These are phyloP conservation scores for Ceratocystis ficicola DNA, from an alignment of 2,329 filamentous ascomycete species.

Conservation along the genomic window DNA sequence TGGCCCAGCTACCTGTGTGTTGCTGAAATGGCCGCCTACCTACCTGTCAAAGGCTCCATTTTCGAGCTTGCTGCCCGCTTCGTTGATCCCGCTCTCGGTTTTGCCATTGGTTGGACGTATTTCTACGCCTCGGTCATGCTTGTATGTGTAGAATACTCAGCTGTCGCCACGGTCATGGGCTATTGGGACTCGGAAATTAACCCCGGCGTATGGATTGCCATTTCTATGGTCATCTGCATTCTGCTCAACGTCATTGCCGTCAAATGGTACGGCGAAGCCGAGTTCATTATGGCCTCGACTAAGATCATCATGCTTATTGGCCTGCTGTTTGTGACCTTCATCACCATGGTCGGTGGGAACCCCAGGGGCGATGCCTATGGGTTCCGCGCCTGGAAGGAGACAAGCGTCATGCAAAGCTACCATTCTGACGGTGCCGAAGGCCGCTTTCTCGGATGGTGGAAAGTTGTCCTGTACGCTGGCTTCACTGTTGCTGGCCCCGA, in stretches of 20 bases:
- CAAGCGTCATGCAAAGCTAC: conserved; percentile 30
- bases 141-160: conserved; percentile 36
- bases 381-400: conserved; percentile 45
- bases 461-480: conserved; percentile 50
- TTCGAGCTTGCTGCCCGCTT: conserved; percentile 44
- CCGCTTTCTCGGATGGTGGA: conserved; percentile 46
- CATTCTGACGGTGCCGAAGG: conserved; percentile 40
- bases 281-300: conserved; percentile 45
- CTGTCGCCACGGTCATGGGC: conserved; percentile 35
- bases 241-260: conserved; percentile 38
- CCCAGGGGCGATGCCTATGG: conserved; percentile 50
- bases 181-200: conserved; percentile 36
- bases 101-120: conserved; percentile 43
- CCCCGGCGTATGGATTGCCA: conserved; percentile 38
- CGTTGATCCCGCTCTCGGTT: conserved; percentile 45
- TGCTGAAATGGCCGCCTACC: conserved; percentile 46
- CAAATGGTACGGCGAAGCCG: conserved; percentile 34
- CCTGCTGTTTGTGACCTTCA: conserved; percentile 50
- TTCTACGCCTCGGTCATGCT: conserved; percentile 38
- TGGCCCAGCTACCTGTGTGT: conserved; percentile 37
- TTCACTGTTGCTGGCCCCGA: conserved; percentile 59
- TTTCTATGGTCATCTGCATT: conserved; percentile 36
- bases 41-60: conserved; percentile 43
- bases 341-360: conserved; percentile 57
- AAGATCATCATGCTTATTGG: conserved; percentile 41